phyloP scores from a whole-genome alignment of 2,329 filamentous ascomycete species.

The Pseudogymnoascus pannorum region DNA sequence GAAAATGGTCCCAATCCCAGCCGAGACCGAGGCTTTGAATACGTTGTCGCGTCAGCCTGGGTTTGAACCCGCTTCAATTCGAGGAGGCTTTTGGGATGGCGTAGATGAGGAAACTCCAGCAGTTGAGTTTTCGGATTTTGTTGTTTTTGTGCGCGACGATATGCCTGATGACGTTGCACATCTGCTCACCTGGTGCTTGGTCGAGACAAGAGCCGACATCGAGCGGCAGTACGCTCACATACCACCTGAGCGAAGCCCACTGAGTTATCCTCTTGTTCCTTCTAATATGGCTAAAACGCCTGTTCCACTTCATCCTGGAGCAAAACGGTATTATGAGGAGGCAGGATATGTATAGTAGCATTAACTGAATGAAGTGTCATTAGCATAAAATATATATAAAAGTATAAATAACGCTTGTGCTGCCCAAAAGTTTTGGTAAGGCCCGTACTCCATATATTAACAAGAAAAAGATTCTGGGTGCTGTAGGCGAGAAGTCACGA shows the following conservation, averaged over 20 bases:
- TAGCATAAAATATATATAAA: too few species aligned
- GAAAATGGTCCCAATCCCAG: conserved; percentile 11
- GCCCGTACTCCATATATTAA: too few species aligned
- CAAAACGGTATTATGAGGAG: conserved; percentile 11
- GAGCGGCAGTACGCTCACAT: conserved; percentile 11
- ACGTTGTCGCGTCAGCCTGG: background rate
- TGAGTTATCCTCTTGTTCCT: conserved; percentile 11
- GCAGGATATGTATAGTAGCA: conserved; percentile 9
- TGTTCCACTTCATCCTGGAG: conserved; percentile 11
- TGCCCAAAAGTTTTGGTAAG: too few species aligned
- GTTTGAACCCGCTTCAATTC: conserved; percentile 9
- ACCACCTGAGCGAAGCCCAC: conserved; percentile 9
- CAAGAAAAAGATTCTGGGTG: too few species aligned
- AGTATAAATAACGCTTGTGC: too few species aligned
- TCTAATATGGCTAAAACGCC: conserved; percentile 9
- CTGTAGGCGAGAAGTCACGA: too few species aligned
- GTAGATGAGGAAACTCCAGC: conserved; percentile 7
- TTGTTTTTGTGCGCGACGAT: conserved; percentile 12
- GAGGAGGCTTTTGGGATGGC: conserved; percentile 2
- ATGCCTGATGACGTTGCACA: conserved; percentile 13
- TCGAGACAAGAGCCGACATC: conserved; percentile 1
- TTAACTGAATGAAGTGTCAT: background rate
- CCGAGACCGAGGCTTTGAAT: background rate
- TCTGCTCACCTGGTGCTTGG: conserved; percentile 12
- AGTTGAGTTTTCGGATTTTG: conserved; percentile 12